These are phyloP conservation scores for Phytophthora podocarpi DNA, from an alignment of 352 stramenopile genomes.

Conservation along the genomic window DNA sequence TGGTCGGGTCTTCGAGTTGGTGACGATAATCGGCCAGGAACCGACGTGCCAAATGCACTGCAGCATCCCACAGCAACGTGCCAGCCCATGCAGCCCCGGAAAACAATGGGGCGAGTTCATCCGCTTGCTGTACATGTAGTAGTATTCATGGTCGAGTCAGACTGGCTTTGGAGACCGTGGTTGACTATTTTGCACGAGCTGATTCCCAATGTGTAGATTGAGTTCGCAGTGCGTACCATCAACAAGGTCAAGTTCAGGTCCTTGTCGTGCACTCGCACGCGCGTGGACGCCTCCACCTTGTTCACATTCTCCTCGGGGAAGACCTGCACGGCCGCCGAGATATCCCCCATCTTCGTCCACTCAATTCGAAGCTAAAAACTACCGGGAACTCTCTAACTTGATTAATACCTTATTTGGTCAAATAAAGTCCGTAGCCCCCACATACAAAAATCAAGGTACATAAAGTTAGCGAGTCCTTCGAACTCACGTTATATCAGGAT, in stretches of 20 bases:
- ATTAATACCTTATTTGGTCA: background rate
- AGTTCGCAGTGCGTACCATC: constrained; percentile 41
- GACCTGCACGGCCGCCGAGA: constrained; percentile 37
- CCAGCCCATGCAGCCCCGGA: constrained; percentile 93
- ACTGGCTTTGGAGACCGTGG: constrained; percentile 5
- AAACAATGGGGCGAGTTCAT: constrained; percentile 93
- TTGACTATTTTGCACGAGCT: background rate
- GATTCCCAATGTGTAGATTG: background rate
- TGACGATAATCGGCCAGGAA: constrained; percentile 56
- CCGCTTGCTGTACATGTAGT: constrained; percentile 57
- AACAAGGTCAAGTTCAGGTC: constrained; percentile 67
- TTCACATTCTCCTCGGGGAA: constrained; percentile 63
- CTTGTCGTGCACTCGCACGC: constrained; percentile 57
- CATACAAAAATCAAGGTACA: constrained; percentile 15
- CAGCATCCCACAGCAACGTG: constrained; percentile 91
- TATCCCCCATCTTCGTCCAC: constrained; percentile 13
- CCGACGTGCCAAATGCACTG: constrained; percentile 63
- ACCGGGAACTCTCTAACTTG: too few species aligned
- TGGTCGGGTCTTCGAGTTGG: constrained; percentile 35
- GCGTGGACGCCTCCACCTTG: constrained; percentile 57
- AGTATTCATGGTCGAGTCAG: constrained; percentile 12
- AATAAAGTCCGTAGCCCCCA: background rate
- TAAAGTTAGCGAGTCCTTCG: background rate
- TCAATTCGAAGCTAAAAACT: constrained; percentile 2
- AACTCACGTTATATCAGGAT: too few species aligned